phyloP scores from a whole-genome alignment of 768 basidiomycete genomes.

The Lactarius pseudohatsudake region DNA sequence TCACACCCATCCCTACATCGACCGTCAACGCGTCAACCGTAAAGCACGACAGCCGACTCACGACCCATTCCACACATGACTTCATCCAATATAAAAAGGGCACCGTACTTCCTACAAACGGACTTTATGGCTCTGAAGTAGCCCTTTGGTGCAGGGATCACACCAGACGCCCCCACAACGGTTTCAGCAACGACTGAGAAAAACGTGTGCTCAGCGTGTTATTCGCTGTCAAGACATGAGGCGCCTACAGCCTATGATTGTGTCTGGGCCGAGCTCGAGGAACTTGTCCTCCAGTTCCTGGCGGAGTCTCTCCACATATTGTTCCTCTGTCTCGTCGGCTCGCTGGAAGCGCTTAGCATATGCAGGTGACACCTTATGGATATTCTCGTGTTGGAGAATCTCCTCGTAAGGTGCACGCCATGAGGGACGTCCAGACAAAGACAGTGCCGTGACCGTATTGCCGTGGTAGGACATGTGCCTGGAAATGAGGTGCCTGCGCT shows the following conservation, averaged over 20 bases:
- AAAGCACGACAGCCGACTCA: slow-evolving; percentile 39
- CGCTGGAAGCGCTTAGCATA: slow-evolving; percentile 76
- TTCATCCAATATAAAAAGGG: slow-evolving; percentile 85
- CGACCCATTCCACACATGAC: slow-evolving; percentile 93
- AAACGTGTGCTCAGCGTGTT: neutral
- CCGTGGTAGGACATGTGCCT: slow-evolving; percentile 82
- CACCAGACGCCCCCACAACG: slow-evolving; percentile 84
- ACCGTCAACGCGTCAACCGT: neutral
- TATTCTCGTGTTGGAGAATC: slow-evolving; percentile 62
- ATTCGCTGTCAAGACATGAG: slow-evolving; percentile 19
- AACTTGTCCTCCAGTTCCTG: slow-evolving; percentile 87
- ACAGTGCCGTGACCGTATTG: slow-evolving; percentile 72
- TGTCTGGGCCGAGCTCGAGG: slow-evolving; percentile 75
- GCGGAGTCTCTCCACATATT: slow-evolving; percentile 75
- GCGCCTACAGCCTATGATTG: slow-evolving; percentile 74
- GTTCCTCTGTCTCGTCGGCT: slow-evolving; percentile 67
- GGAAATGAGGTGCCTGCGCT: slow-evolving; percentile 77
- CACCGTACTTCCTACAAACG: slow-evolving; percentile 70
- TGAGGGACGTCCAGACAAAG: slow-evolving; percentile 62
- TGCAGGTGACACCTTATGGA: slow-evolving; percentile 87
- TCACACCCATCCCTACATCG: slow-evolving; percentile 72
- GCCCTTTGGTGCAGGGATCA: slow-evolving; percentile 72
- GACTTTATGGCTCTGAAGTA: slow-evolving; percentile 86
- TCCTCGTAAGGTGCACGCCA: slow-evolving; percentile 68
- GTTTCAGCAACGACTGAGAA: slow-evolving; percentile 75